phyloP scores from a whole-genome alignment of 768 basidiomycete species.

The Pisolithus albus region DNA sequence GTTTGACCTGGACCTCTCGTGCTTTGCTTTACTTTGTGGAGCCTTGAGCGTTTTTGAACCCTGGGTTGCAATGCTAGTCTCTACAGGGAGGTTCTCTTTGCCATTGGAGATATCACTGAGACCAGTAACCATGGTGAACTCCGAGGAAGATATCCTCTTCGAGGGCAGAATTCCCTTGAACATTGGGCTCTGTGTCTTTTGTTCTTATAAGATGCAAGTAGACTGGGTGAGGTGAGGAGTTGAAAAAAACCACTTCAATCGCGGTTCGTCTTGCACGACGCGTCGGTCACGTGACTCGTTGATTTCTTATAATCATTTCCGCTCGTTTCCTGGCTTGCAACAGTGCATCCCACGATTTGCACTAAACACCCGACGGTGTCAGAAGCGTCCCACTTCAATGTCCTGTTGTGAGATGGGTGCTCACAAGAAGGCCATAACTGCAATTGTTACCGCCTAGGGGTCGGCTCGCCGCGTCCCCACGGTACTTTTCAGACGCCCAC shows the following conservation, averaged over 20 bases:
- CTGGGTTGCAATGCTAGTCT: conserved; percentile 27
- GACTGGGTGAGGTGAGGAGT: not conserved
- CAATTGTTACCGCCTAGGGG: too few species aligned
- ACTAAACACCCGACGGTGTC: not conserved
- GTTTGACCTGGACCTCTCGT: conserved; percentile 39
- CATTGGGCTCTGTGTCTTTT: conserved; percentile 35
- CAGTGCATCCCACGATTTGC: too few species aligned
- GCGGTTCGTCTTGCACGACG: conserved; percentile 27
- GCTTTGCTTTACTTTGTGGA: conserved; percentile 21
- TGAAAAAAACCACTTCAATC: too few species aligned
- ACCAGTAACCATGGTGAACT: conserved; percentile 66
- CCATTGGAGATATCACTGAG: conserved; percentile 44
- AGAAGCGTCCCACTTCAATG: not conserved
- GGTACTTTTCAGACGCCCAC: not conserved
- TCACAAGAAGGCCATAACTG: too few species aligned
- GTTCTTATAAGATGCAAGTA: not conserved
- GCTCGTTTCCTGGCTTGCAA: too few species aligned
- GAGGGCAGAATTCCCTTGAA: conserved; percentile 76
- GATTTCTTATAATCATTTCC: conserved; percentile 14
- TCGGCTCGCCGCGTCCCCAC: not conserved
- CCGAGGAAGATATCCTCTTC: conserved; percentile 56
- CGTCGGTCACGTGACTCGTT: conserved; percentile 27
- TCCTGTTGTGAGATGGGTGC: not conserved
- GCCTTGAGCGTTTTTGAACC: conserved; percentile 24
- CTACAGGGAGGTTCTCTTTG: conserved; percentile 62